Conservation (phyloP, 2,329 filamentous ascomycete species). For the Colletotrichum sp. region DNA sequence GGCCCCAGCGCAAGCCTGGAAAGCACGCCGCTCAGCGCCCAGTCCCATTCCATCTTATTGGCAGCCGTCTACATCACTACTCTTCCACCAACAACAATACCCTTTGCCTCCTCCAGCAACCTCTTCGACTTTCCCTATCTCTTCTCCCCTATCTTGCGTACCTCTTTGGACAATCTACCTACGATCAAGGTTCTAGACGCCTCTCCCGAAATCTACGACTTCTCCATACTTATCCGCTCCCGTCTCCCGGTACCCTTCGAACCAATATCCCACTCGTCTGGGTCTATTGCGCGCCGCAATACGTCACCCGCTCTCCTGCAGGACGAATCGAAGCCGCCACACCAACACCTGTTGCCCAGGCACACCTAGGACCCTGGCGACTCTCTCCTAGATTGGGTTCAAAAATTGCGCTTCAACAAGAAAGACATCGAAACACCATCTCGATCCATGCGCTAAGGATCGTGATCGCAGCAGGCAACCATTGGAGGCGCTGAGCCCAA, state of each 20-base stretch:
- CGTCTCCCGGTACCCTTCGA: neutral
- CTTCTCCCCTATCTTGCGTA: neutral
- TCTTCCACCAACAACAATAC: neutral
- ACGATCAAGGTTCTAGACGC: neutral
- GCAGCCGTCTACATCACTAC: slow-evolving; percentile 8
- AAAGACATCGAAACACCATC: neutral
- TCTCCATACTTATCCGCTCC: neutral
- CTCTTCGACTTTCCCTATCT: neutral
- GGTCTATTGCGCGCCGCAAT: slow-evolving; percentile 10
- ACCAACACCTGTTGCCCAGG: neutral
- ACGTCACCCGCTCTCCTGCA: neutral
- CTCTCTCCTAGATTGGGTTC: neutral
- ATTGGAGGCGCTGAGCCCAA: slow-evolving; percentile 7
- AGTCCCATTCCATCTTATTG: neutral
- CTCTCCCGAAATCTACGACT: neutral
- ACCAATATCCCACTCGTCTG: neutral
- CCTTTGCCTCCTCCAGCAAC: neutral
- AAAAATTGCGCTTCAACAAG: neutral
- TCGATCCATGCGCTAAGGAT: slow-evolving; percentile 8
- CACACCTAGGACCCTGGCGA: neutral
- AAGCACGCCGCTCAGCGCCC: neutral
- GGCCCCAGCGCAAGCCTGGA: slow-evolving; percentile 1
- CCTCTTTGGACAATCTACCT: neutral
- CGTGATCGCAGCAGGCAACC: slow-evolving; percentile 5
- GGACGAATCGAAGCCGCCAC: slow-evolving; percentile 3